Conservation (phyloP, 768 basidiomycete species). For the Rhodosporidiobolus odoratus region DNA sequence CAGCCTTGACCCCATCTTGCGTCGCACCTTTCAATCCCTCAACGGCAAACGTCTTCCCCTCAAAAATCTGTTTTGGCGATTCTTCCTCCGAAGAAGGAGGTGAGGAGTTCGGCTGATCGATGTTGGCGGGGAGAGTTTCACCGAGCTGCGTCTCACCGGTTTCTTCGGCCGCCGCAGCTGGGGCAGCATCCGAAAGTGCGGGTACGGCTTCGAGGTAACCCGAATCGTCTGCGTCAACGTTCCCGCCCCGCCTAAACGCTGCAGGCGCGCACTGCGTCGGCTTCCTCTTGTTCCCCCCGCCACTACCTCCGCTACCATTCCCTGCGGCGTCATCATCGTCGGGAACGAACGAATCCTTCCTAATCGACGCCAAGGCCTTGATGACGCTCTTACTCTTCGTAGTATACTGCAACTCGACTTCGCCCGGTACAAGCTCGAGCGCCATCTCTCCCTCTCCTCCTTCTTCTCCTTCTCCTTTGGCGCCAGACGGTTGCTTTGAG, state of each 20-base stretch:
- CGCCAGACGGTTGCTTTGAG: neutral
- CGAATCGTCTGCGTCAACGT: constrained; percentile 15
- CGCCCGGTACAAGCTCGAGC: constrained; percentile 14
- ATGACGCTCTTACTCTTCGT: constrained; percentile 31
- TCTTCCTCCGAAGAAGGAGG: neutral
- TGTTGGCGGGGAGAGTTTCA: too few species aligned
- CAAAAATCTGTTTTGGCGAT: constrained; percentile 4
- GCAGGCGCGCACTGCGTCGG: neutral
- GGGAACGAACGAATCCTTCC: neutral
- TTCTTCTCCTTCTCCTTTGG: neutral
- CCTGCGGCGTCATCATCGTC: neutral
- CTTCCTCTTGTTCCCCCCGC: neutral
- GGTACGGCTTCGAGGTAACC: constrained; percentile 16
- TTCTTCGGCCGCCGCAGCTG: neutral
- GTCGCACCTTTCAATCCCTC: constrained; percentile 1
- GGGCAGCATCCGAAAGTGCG: too few species aligned
- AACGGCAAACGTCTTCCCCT: constrained; percentile 8
- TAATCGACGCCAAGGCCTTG: constrained; percentile 16
- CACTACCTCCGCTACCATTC: neutral
- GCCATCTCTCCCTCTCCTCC: constrained; percentile 8
- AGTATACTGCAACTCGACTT: constrained; percentile 10
- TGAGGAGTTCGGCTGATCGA: neutral
- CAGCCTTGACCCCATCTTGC: neutral
- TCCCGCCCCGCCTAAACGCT: too few species aligned
- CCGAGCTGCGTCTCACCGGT: neutral